These are phyloP conservation scores for Yamadazyma dendronema DNA, from an alignment of 1,139 yeast species.

Conservation along the genomic window DNA sequence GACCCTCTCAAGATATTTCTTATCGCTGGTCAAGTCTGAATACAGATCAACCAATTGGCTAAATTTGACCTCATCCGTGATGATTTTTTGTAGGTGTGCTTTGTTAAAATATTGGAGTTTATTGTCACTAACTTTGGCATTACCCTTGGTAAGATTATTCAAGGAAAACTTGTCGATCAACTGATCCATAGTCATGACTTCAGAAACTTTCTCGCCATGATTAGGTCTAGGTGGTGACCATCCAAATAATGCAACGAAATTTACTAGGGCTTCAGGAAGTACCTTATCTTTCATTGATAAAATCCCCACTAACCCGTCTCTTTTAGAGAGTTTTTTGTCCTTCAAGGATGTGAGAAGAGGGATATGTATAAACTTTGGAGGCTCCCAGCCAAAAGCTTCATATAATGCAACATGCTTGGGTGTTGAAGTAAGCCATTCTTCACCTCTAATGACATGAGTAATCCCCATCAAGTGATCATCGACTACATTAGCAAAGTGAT, in stretches of 20 bases:
- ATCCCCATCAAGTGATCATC: constrained; percentile 93
- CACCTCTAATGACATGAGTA: constrained; percentile 94
- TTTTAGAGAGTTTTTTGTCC: constrained; percentile 82
- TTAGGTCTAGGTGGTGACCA: constrained; percentile 77
- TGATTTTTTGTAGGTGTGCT: constrained; percentile 35
- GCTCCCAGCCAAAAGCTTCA: constrained; percentile 80
- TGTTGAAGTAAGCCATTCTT: constrained; percentile 95
- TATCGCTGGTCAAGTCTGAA: constrained; percentile 18
- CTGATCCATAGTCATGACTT: constrained; percentile 56
- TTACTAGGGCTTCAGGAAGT: constrained; percentile 81
- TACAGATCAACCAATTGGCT: constrained; percentile 24
- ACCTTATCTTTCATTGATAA: constrained; percentile 53
- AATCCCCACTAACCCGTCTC: constrained; percentile 80
- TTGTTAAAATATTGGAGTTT: constrained; percentile 78
- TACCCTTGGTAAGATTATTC: constrained; percentile 82
- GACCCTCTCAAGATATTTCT: constrained; percentile 23
- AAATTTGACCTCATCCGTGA: constrained; percentile 31
- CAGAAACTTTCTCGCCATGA: constrained; percentile 54
- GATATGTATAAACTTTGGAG: constrained; percentile 83
- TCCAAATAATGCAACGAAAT: constrained; percentile 88
- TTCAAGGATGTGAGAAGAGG: constrained; percentile 74
- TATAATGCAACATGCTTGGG: constrained; percentile 92
- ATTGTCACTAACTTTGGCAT: constrained; percentile 82
- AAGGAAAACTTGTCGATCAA: constrained; percentile 51
- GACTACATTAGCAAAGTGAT: constrained; percentile 92